Base-by-base conservation (phyloP, 2,329 filamentous ascomycete genomes). In the Talaromyces sp. region DNA sequence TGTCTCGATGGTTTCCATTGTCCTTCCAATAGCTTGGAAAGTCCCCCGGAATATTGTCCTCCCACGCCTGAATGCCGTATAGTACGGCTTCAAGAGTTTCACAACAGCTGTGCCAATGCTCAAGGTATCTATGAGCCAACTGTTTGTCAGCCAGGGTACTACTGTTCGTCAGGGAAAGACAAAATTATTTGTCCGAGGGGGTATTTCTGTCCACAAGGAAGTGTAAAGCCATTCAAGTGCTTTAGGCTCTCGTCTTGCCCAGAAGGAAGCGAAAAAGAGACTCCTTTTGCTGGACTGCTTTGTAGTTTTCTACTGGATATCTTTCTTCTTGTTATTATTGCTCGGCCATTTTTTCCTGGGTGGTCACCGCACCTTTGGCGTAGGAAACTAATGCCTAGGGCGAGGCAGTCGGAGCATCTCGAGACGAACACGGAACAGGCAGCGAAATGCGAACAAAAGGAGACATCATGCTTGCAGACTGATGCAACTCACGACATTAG, bases 121-220 rank as follows among this genome's bases (percentile, higher is more conserved):
- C 42, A 45, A 29, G 42, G 42, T 7, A 14, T 11, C 3, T 45
- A 35, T 13, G 42, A 45, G 42, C 42, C 42, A 1, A 27, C 17
- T 1, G 14, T 45, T 7, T 45, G 42, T 16, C 2, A 2, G 2
- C 3, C 42, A 16, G 29, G 29, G 2, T 45, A 10, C 14, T 45
- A 35, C 13, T 45, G 42, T 37, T 42, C 50, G 2, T 4, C 20
- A 0, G 42, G 43, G 2, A 30, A 30, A n/a, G 13, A 33, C 7
- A 10, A 45, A 29, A n/a, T 53, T 2, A 22, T 11, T 20, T 54
- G 45, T 36, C 41, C 51, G 2, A 2, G 16, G 13, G 41, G 47
- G 3, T 36, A 50, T 41, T 54, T 33, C 36, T 55, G 40, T 37
- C 52, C 47, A 16, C 14, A 35, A 36, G 47, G 48, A 2, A 44